Base-by-base conservation (phyloP, 768 basidiomycete genomes). In the Hericium erinaceus region DNA sequence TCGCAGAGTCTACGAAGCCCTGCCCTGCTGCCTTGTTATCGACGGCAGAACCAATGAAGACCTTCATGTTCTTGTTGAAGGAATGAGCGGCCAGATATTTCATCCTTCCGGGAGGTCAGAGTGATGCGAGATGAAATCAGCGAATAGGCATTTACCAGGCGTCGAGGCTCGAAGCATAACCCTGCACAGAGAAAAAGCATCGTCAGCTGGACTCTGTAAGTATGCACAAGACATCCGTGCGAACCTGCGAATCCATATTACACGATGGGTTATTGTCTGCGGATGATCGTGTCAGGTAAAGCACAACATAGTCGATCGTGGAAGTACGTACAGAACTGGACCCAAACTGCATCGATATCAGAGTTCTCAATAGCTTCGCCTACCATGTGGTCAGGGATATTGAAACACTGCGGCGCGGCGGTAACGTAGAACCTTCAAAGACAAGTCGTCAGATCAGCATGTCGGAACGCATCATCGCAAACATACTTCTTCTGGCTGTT, bases 281-380 rank as follows among this genome's bases (percentile, higher is more conserved):
- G 7, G 44, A 46, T 33, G 33, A 10, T 33, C 33, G 4, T 33
- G 33, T 33, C 33, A 33, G 33, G 33, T 10, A 10, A 33, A 33
- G 33, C 7, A 33, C 6, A 8, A 46, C 44, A 46, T 16, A 20
- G 16, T 46, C 44, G 7, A 4, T 44, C n/a, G 44, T 20, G n/a
- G 44, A 46, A 20, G 12, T 13, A 46, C 44, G 48, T 56, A 73
- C 73, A 83, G 64, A 84, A 83, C 66, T 83, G 82, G 24, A 71
- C 66, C 57, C 72, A 74, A 38, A 75, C 64, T 18, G 70, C 70
- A 56, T 74, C 74, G 62, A 74, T 74, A 22, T 58, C 56, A 1
- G 70, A 70, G 8, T 64, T 63, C 55, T 73, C 71, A 20, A 75
- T 57, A 3, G 67, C 66, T 22, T 60, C 48, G 10, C 70, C 69